Conservation (phyloP, 441 rosid species). For the Jatropha multifida region DNA sequence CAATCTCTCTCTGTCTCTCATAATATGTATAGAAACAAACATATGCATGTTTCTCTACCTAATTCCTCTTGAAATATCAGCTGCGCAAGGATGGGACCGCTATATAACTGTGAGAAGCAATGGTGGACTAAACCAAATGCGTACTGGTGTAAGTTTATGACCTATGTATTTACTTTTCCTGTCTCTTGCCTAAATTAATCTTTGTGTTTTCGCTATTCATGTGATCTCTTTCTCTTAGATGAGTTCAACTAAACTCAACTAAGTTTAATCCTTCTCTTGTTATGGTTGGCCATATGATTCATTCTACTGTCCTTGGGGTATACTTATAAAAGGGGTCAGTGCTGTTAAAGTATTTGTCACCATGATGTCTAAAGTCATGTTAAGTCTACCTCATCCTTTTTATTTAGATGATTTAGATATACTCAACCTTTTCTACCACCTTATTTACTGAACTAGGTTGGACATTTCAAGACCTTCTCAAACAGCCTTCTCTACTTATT, state of each 20-base stretch:
- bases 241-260: neutral
- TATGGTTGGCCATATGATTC: neutral
- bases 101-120: slow-evolving; percentile 88
- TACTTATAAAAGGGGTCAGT: neutral
- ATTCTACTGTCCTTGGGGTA: neutral
- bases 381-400: neutral
- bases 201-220: neutral
- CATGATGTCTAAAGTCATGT: neutral
- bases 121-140: slow-evolving; percentile 98
- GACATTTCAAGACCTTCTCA: neutral
- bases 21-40: neutral
- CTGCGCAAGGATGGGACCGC: slow-evolving; percentile 47
- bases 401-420: neutral
- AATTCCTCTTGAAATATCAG: slow-evolving; percentile 37
- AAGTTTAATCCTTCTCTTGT: neutral
- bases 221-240: neutral
- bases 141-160: slow-evolving; percentile 76
- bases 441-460: neutral
- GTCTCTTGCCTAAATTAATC: neutral
- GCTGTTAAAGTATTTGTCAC: neutral
- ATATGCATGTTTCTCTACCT: neutral
- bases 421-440: neutral
- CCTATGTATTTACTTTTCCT: neutral
- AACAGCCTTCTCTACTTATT: neutral
- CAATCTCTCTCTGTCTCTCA: neutral